Evolutionary conservation across 2,329 filamentous ascomycete species (phyloP), one percentile per base, ranked within the genome.

Genomic region (Colletotrichum magnum): DNA sequence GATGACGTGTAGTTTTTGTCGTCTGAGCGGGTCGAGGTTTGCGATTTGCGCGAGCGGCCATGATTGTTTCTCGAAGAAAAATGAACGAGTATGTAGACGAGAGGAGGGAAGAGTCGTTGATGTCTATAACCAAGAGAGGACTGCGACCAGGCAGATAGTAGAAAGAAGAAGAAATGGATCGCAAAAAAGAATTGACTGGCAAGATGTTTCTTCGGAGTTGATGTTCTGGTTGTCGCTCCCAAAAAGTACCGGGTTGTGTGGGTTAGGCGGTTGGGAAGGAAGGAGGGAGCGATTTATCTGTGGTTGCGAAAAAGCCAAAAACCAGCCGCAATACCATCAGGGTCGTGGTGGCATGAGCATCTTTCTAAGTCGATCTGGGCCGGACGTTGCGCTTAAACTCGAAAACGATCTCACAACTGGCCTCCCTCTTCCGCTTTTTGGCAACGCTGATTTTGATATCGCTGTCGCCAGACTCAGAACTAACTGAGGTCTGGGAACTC

Each of bases 391-490:
- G 51, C 36, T 41, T 43, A 28, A 67, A 69, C 13, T 57, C 62
- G 15, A 57, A 57, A 26, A 69, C 62, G 9, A 67, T 16, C 24
- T 69, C 62, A 12, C 52, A 36, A 24, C 62, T 66, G 51, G 18
- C 51, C 15, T 61, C 63, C 13, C 56, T 56, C 67, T 58, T 67
- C 32, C 63, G 56, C 26, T 69, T 69, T 5, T 57, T 47, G 50
- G 24, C 41, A 16, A 15, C 24, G 32, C 0, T 13, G 12, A 6
- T 5, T 5, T 21, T 36, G 24, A 13, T 41, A 10, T 43, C 59
- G 24, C 18, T n/a, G 24, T 24, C 18, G 18, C 16, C 43, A 24
- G 6, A n/a, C 21, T 53, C 24, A 32, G 2, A 15, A 16, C 7
- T 16, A 21, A 26, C 15, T 5, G 47, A 28, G 7, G 21, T 16